Evolutionary conservation across 345 rosid genomes (phyloP), one percentile per base, ranked within the genome.

Genomic region (Bretschneidera sinensis): DNA sequence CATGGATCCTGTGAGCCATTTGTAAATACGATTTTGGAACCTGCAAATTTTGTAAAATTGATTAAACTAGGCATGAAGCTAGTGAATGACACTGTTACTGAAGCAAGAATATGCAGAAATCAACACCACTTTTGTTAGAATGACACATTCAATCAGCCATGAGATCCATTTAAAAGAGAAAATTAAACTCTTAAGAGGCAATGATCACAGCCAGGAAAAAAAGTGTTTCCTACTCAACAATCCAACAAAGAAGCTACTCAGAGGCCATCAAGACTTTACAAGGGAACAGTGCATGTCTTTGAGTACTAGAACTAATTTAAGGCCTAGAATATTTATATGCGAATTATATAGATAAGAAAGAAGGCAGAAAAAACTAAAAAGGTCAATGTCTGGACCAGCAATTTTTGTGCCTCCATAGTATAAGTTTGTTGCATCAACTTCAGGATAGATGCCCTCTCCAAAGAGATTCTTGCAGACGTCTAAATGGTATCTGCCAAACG

Each of bases 1-100:
- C 96, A 92, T 53, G 98, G 98, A 78, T 92, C 98, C 73, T 92
- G 84, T 65, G 86, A 89, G 43, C 98, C 96, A 62, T 89, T 89
- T 48, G 96, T 74, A 63, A 89, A 92, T 25, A 92, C 67, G 52
- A 92, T 85, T 79, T 78, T 92, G 31, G 98, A 82, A 61, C 86
- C 96, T 89, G 87, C 55, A 74, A 62, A 55, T 71, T 43, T 22
- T 15, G 28, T 43, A 54, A 51, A 57, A 43, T 17, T 7, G 43
- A 22, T 51, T 33, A 48, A 62, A 47, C 34, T 5, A 43, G 34
- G 45, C 9, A 28, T 34, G 43, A 48, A 7, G n/a, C n/a, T 17
- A 18, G 16, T 35, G n/a, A 21, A 43, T 17, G 16, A 35, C 33
- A 33, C 8, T 48, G 22, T 48, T 48, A n/a, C n/a, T n/a, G n/a